Evolutionary conservation across 2,329 filamentous ascomycete species (phyloP).

Genomic region (Scedosporium boydii): DNA sequence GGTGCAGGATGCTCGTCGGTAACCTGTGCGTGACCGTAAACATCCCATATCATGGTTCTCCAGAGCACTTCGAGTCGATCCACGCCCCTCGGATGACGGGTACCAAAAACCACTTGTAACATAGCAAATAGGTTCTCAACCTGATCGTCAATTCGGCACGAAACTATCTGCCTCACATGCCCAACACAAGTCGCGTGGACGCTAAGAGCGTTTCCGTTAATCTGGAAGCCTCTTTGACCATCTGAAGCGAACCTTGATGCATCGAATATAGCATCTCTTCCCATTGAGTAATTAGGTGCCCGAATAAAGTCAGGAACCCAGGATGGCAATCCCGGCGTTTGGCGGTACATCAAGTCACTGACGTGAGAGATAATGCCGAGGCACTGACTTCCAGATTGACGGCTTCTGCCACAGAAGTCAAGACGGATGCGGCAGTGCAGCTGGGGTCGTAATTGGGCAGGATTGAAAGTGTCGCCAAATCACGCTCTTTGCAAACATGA

Average conservation of each 20-base stretch:
- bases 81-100: background rate
- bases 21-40: background rate
- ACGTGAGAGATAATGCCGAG: background rate
- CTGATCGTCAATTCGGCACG: background rate
- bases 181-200: background rate
- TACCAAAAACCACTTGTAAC: background rate
- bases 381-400: background rate
- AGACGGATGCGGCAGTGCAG: background rate
- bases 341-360: background rate
- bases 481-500: background rate
- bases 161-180: background rate
- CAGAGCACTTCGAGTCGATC: background rate
- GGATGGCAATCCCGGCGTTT: background rate
- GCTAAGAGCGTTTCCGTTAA: background rate
- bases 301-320: background rate
- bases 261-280: background rate
- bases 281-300: background rate
- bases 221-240: background rate
- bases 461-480: background rate
- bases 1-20: background rate
- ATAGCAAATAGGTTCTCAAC: background rate
- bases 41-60: background rate
- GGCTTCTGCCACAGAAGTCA: background rate
- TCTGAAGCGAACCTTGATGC: background rate
- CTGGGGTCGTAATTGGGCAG: background rate